Conservation (phyloP, 768 basidiomycete species). For the Lyophyllum atratum region DNA sequence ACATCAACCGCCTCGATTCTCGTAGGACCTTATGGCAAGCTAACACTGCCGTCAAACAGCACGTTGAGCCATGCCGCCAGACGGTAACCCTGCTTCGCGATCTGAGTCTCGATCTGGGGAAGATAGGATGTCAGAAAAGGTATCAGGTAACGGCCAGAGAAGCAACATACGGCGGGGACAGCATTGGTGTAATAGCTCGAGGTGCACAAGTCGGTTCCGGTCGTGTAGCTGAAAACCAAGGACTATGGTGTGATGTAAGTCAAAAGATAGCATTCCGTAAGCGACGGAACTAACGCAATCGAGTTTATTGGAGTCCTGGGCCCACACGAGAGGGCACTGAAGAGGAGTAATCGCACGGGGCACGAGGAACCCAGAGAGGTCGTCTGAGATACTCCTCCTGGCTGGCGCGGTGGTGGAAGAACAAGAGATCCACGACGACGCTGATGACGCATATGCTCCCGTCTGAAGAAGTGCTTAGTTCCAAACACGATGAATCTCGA, state of each 20-base stretch:
- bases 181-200: constrained; percentile 37
- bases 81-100: constrained; percentile 49
- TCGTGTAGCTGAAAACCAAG: constrained; percentile 41
- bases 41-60: constrained; percentile 42
- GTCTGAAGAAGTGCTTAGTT: constrained; percentile 21
- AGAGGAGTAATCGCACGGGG: constrained; percentile 38
- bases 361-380: constrained; percentile 30
- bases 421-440: constrained; percentile 40
- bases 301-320: constrained; percentile 43
- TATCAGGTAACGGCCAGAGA: background rate
- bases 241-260: constrained; percentile 26
- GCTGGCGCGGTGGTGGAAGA: constrained; percentile 35
- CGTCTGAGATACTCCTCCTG: constrained; percentile 30
- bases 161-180: constrained; percentile 34
- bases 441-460: constrained; percentile 31
- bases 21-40: constrained; percentile 30
- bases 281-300: constrained; percentile 38
- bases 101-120: constrained; percentile 42
- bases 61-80: constrained; percentile 54
- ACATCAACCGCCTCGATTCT: background rate
- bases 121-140: background rate
- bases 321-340: constrained; percentile 50
- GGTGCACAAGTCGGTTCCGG: constrained; percentile 46
- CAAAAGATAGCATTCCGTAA: background rate
- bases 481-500: background rate